Evolutionary conservation across 2,329 filamentous ascomycete genomes (phyloP), one percentile per base, ranked within the genome.

Genomic region (Colletotrichum lini): DNA sequence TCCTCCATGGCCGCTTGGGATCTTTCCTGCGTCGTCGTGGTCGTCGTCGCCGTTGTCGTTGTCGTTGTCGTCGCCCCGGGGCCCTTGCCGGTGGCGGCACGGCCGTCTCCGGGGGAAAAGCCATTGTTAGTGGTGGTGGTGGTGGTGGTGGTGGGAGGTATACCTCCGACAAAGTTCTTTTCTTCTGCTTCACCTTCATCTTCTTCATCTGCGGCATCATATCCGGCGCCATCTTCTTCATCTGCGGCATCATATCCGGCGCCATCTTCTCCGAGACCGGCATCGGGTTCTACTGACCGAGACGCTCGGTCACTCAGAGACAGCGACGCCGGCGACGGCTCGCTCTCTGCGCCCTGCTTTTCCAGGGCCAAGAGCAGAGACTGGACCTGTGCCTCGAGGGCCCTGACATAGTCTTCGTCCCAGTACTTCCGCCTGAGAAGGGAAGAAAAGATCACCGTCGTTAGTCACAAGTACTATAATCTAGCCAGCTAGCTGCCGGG

Each of bases 401-500:
- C 72, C 59, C 63, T 69, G 52, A 74, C 73, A 59, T 74, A 74
- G 30, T 74, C 73, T n/a, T 73, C 73, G 53, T 74, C 73, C 73
- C 73, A 74, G 47, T 74, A 74, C 57, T 74, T 74, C 16, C 73
- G 70, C 54, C 73, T 74, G 30, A 7, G 30, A 1, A 5, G 26
- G 26, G 30, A 7, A 7, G 30, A 8, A 30, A 64, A 12, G 23
- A 21, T 44, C n/a, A 35, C 47, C 30, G 30, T 30, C 30, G 49
- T 65, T 44, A 62, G 62, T 50, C 10, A 53, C 10, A 26, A 26
- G 26, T 26, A 26, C 26, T 26, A 4, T 26, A 26, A 26, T 26
- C 26, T 26, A 26, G 26, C 26, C 4, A 30, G 30, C 30, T 30
- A 30, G 30, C 30, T 30, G 30, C 30, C 30, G 30, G 15, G 30